Evolutionary conservation across 768 basidiomycete genomes (phyloP), one percentile per base, ranked within the genome.

Genomic region (Rhodosporidiobolus odoratus): DNA sequence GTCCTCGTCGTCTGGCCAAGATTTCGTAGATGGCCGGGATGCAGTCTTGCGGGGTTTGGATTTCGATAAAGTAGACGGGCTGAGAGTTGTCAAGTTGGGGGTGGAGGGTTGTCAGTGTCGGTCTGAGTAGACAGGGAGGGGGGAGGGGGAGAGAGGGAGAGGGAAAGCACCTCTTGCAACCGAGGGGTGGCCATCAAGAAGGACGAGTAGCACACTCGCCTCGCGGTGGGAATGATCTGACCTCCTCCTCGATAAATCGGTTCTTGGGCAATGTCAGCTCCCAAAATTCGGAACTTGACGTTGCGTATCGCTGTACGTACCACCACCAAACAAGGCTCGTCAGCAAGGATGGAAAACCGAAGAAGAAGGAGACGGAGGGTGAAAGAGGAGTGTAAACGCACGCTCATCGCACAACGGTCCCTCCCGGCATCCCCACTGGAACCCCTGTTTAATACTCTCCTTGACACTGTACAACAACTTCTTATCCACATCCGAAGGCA

Each of bases 1-100:
- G 96, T n/a, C 96, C 96, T 81, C 96, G 87, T 68, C 96, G 89
- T 69, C 96, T 86, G n/a, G 96, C 94, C 62, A 99, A 89, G 54
- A 98, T 96, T 8, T 93, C 96, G 80, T 98, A 98, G 43, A 99
- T 94, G 17, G 94, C 93, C 30, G 96, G 96, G 72, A 99, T 94
- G 78, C 96, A 97, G 79, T 99, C 96, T 25, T 94, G 92, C 13
- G 96, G 96, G 12, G 95, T 91, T 80, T 98, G 95, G n/a, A 99
- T 94, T 80, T 99, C 96, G 63, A 98, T 95, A 78, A 92, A 97
- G 84, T 95, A 98, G 71, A 98, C 88, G 6, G 96, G 96, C 80
- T 99, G 95, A 87, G 95, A 1, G 25, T 10, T 19, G 32, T 74
- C 30, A 56, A 12, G 32, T n/a, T n/a, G 5, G 52, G 19, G 4